Evolutionary conservation across 202 grass and related monocot genomes (phyloP).

Genomic region (Zizania palustris): DNA sequence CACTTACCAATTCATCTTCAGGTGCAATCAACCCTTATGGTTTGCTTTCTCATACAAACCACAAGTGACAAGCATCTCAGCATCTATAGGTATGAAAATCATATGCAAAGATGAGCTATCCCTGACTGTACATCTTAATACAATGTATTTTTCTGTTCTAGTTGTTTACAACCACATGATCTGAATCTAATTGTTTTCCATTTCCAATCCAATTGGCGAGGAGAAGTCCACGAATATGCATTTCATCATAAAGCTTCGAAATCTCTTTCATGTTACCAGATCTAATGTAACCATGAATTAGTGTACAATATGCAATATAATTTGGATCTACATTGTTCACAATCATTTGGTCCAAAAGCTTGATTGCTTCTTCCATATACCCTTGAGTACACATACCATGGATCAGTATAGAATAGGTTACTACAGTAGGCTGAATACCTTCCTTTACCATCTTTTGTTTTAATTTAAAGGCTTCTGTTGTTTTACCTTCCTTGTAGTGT

Average conservation of each 20-base stretch:
- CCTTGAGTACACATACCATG: constrained; percentile 82
- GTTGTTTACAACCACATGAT: constrained; percentile 35
- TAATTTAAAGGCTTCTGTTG: constrained; percentile 82
- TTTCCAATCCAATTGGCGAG: constrained; percentile 36
- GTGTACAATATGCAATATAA: constrained; percentile 82
- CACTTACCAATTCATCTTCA: constrained; percentile 23
- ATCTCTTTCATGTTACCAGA: constrained; percentile 71
- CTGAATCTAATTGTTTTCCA: constrained; percentile 33
- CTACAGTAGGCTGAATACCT: constrained; percentile 68
- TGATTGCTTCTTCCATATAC: constrained; percentile 91
- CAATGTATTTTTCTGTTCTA: constrained; percentile 18
- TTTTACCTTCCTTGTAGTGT: constrained; percentile 73
- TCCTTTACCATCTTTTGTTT: constrained; percentile 88
- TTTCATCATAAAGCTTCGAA: constrained; percentile 78
- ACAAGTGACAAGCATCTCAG: background rate
- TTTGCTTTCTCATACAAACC: constrained; percentile 28
- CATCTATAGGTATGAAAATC: constrained; percentile 38
- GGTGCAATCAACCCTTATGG: constrained; percentile 7
- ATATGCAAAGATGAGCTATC: constrained; percentile 25
- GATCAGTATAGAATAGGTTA: constrained; percentile 92
- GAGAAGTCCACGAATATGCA: constrained; percentile 77
- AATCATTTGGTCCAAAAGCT: constrained; percentile 93
- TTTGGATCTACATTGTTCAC: constrained; percentile 81
- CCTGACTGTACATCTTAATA: constrained; percentile 29
- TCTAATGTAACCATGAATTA: constrained; percentile 82